These are phyloP conservation scores for Hyphopichia buzzinii DNA, from an alignment of 1,139 yeast species.

Conservation along the genomic window DNA sequence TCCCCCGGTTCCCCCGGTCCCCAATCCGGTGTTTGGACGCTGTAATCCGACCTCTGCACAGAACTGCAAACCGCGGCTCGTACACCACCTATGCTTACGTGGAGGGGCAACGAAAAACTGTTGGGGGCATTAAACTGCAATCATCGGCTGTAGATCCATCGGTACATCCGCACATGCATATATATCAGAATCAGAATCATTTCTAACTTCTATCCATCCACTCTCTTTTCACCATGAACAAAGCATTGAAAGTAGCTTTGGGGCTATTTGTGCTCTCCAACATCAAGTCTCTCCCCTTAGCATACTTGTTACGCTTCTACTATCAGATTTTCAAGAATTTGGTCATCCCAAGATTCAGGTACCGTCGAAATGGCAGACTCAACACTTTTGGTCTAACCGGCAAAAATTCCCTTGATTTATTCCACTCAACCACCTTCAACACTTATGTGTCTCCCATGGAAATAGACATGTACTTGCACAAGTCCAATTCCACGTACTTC, in stretches of 20 bases:
- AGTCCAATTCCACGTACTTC: conserved; percentile 82
- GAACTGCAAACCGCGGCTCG: too few relatives aligned
- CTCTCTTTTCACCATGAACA: too few relatives aligned
- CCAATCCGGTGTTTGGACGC: too few relatives aligned
- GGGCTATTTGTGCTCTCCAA: conserved; percentile 19
- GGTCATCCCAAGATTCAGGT: conserved; percentile 29
- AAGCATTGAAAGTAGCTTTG: neutral
- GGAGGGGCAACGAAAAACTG: too few relatives aligned
- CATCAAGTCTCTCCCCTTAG: conserved; percentile 67
- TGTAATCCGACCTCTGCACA: too few relatives aligned
- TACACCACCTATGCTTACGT: too few relatives aligned
- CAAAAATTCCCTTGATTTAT: conserved; percentile 27
- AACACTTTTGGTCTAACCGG: conserved; percentile 35
- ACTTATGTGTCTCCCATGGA: conserved; percentile 76
- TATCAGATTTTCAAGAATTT: conserved; percentile 40
- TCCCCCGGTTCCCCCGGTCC: too few relatives aligned
- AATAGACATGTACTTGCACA: conserved; percentile 83
- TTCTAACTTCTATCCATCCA: too few relatives aligned
- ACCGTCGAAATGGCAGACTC: conserved; percentile 18
- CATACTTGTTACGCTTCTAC: conserved; percentile 65
- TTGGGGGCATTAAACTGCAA: too few relatives aligned
- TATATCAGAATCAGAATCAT: too few relatives aligned
- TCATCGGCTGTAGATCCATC: too few relatives aligned
- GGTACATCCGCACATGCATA: too few relatives aligned
- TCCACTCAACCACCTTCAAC: conserved; percentile 42